Percentiles rank a stretch among this genome's conserved stretches.
These are phyloP conservation scores for Apophysomyces trapeziformis DNA, from an alignment of 371 early-diverging fungal genomes.

Conservation along the genomic window DNA sequence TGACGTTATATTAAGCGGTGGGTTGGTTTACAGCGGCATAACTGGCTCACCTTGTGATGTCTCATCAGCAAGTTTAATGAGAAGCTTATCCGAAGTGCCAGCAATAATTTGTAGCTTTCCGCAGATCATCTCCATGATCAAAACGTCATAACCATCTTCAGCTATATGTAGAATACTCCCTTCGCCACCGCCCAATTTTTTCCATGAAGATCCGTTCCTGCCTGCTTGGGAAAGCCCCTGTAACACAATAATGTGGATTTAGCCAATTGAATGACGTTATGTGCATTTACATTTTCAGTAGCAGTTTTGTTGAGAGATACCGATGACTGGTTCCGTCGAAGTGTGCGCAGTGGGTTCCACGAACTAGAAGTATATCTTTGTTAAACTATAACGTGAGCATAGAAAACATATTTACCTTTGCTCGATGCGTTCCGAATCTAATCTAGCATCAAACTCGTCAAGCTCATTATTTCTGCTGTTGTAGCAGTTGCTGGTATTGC, in stretches of 20 bases:
- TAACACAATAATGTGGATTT: not conserved
- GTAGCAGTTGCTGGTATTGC: not conserved
- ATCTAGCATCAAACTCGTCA: not conserved
- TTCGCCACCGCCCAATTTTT: constrained; percentile 14
- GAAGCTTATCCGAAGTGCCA: constrained; percentile 63
- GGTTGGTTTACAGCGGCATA: not conserved
- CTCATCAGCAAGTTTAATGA: constrained; percentile 70
- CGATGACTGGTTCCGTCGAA: constrained; percentile 19
- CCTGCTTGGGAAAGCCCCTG: not conserved
- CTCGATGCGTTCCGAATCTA: not conserved
- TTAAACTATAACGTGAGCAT: not conserved
- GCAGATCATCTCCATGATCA: constrained; percentile 26
- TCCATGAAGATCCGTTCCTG: not conserved
- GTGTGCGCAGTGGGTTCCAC: constrained; percentile 15
- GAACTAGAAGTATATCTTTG: not conserved
- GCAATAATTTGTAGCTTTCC: constrained; percentile 63
- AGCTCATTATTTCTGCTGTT: not conserved
- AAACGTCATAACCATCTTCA: constrained; percentile 58
- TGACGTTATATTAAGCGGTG: constrained; percentile 12
- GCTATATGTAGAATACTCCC: constrained; percentile 46
- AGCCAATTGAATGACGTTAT: too few relatives aligned
- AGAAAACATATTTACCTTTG: not conserved
- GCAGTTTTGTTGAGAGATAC: constrained; percentile 10
- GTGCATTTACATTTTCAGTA: constrained; percentile 3
- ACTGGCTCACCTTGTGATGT: constrained; percentile 52